Base-by-base conservation (phyloP, 1,284 basidiomycete species). In the Apiotrichum akiyoshidainum region DNA sequence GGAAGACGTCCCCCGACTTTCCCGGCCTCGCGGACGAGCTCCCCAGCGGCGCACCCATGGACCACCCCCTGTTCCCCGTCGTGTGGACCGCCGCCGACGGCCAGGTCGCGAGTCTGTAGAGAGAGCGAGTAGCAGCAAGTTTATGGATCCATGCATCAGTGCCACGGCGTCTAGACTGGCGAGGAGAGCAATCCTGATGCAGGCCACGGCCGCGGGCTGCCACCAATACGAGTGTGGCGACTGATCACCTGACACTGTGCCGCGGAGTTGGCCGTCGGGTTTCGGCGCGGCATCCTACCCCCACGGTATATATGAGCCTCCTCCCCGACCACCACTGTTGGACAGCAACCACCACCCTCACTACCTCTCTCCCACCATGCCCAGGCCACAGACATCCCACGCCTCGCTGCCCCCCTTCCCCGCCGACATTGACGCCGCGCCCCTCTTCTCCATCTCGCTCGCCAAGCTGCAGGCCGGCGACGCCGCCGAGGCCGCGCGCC, bases 321-420 rank as follows among this genome's bases (percentile, higher is more conserved):
- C n/a, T 22, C 16, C n/a, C 26, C 46, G 5, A 26, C 14, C 26
- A 31, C 6, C 7, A n/a, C 2, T 1, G 10, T n/a, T 5, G n/a
- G n/a, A n/a, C n/a, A n/a, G n/a, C n/a, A n/a, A n/a, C n/a, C n/a
- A n/a, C n/a, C n/a, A n/a, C n/a, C n/a, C n/a, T 17, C 46, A n/a
- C 22, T 8, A 39, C 21, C 26, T 33, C 31, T 19, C 48, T 44
- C 41, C 22, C 42, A 59, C 48, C 21, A 61, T 57, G 55, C n/a
- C 47, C 26, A 16, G 16, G 5, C 46, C 51, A 14, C 46, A 60
- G 33, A 68, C 67, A 5, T 61, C 61, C 7, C 67, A 68, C 52
- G 33, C 57, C 54, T 56, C 52, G 11, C 59, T 65, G 2, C 67
- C 67, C 0, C 64, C 67, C 5, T 68, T 68, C 54, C 67, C 67